These are phyloP conservation scores for Orbilia oligospora DNA, from an alignment of 2,329 filamentous ascomycete genomes.

Conservation along the genomic window DNA sequence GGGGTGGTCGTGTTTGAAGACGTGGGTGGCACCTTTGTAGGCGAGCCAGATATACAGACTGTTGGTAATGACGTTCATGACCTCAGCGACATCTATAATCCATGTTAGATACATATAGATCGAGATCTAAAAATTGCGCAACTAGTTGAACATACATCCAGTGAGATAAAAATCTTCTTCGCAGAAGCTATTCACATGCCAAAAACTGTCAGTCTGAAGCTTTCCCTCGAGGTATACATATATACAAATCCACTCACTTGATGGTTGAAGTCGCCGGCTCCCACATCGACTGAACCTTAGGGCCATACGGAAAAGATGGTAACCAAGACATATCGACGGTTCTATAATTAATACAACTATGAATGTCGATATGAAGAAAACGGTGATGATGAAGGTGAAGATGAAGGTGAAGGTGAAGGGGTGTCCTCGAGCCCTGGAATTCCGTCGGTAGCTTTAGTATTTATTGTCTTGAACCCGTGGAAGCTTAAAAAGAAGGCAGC, in stretches of 20 bases:
- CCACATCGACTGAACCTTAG: constrained; percentile 61
- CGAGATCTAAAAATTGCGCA: constrained; percentile 2
- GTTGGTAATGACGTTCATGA: constrained; percentile 80
- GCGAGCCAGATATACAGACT: constrained; percentile 84
- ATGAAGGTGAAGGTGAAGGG: constrained; percentile 23
- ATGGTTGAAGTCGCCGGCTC: constrained; percentile 63
- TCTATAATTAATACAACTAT: too few relatives aligned
- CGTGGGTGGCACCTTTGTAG: constrained; percentile 80
- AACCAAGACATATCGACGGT: constrained; percentile 52
- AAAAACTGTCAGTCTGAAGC: constrained; percentile 4
- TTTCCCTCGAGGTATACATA: neutral
- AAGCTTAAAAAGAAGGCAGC: constrained; percentile 47
- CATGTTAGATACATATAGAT: constrained; percentile 8
- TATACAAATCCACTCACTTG: constrained; percentile 58
- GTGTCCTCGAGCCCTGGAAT: neutral
- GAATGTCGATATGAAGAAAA: neutral
- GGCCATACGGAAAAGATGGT: constrained; percentile 62
- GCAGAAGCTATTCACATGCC: constrained; percentile 62
- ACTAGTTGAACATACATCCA: constrained; percentile 55
- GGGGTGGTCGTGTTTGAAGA: constrained; percentile 80
- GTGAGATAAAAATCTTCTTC: constrained; percentile 64
- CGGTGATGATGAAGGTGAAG: neutral
- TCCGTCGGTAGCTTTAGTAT: constrained; percentile 5
- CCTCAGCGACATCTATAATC: constrained; percentile 63
- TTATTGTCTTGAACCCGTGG: constrained; percentile 7